Evolutionary conservation across 441 rosid species (phyloP).

Genomic region (Geranium incanum): DNA sequence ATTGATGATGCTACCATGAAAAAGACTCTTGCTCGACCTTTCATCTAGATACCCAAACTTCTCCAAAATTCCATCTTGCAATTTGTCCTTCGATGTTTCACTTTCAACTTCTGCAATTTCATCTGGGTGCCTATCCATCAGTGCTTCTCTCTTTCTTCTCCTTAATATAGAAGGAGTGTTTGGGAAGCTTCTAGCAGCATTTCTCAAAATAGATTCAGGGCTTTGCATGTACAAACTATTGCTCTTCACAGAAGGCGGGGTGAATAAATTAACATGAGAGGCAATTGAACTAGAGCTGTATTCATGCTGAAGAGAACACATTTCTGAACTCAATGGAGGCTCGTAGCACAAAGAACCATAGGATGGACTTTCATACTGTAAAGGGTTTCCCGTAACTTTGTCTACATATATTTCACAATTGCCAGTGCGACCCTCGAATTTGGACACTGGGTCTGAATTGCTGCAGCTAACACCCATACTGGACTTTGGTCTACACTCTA

Average conservation of each 20-base stretch:
- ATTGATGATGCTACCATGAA: slow-evolving; percentile 25
- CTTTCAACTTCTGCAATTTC: slow-evolving; percentile 24
- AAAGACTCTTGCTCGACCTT: slow-evolving; percentile 34
- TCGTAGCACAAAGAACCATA: slow-evolving; percentile 48
- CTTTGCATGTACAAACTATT: slow-evolving; percentile 37
- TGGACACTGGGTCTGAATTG: slow-evolving; percentile 6
- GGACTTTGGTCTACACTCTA: slow-evolving; percentile 29
- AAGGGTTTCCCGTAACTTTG: slow-evolving; percentile 26
- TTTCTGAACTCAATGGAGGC: slow-evolving; percentile 25
- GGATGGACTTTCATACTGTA: slow-evolving; percentile 32
- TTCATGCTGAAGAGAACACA: slow-evolving; percentile 27
- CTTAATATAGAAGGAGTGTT: slow-evolving; percentile 85
- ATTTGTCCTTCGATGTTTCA: slow-evolving; percentile 25
- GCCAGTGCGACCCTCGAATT: not conserved
- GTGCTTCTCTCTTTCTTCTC: slow-evolving; percentile 46
- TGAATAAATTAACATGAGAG: slow-evolving; percentile 66
- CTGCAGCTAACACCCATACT: not conserved
- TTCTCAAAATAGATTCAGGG: slow-evolving; percentile 66
- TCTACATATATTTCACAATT: not conserved
- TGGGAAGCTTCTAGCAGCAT: slow-evolving; percentile 72
- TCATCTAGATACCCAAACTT: slow-evolving; percentile 17
- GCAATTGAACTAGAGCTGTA: slow-evolving; percentile 39
- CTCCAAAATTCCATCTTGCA: slow-evolving; percentile 8
- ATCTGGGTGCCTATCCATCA: slow-evolving; percentile 24
- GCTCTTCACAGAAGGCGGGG: slow-evolving; percentile 65